phyloP scores from a whole-genome alignment of 164 flowering plant species.

The Cinnamomum micranthum region DNA sequence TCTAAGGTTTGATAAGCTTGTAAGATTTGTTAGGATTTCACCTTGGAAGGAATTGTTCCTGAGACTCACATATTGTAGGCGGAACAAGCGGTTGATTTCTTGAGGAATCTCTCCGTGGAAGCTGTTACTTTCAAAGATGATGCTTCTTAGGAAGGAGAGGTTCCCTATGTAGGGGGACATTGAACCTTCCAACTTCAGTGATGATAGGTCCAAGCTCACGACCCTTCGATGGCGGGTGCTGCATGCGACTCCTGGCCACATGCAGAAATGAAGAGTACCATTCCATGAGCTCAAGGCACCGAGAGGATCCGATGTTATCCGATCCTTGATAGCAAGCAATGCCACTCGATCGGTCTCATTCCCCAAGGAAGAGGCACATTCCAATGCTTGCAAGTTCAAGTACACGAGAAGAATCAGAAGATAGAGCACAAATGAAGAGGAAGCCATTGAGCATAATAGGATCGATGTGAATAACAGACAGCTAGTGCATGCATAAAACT shows the following conservation, averaged over 20 bases:
- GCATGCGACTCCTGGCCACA: constrained; percentile 26
- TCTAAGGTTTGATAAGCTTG: constrained; percentile 16
- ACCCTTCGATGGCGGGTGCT: constrained; percentile 20
- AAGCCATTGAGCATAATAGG: too few species aligned
- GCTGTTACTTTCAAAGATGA: constrained; percentile 32
- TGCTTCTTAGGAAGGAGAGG: constrained; percentile 34
- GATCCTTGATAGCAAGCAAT: constrained; percentile 17
- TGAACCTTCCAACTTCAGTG: constrained; percentile 23
- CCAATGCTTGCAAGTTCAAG: neutral
- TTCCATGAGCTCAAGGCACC: constrained; percentile 19
- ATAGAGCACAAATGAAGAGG: neutral
- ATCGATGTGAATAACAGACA: too few species aligned
- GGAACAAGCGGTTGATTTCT: constrained; percentile 26
- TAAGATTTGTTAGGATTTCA: constrained; percentile 28
- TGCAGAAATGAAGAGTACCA: constrained; percentile 16
- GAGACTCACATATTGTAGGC: constrained; percentile 25
- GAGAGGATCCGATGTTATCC: constrained; percentile 14
- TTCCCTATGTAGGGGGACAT: constrained; percentile 44
- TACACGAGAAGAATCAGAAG: neutral
- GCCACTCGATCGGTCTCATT: constrained; percentile 14
- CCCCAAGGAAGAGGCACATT: too few species aligned
- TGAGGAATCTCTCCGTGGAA: constrained; percentile 30
- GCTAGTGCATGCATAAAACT: too few species aligned
- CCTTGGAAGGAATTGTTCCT: constrained; percentile 33
- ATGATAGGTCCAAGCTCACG: constrained; percentile 21